A percentile compares a stretch with the other conserved stretches of the same genome.
These are phyloP conservation scores for Mrakia frigida DNA, from an alignment of 768 basidiomycete species.

Conservation along the genomic window DNA sequence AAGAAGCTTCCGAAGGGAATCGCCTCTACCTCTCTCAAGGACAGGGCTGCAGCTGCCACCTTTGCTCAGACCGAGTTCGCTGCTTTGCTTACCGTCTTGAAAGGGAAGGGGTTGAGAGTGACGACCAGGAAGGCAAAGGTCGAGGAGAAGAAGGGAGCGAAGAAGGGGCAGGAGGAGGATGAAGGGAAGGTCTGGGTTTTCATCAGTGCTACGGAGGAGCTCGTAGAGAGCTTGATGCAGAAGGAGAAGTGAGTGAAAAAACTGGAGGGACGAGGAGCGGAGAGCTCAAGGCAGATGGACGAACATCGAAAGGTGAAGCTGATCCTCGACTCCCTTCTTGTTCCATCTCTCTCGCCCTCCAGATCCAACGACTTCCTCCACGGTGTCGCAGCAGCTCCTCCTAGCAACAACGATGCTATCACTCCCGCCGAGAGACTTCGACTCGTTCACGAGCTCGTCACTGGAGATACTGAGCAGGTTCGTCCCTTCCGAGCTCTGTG, in stretches of 20 bases:
- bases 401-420: slow-evolving; percentile 48
- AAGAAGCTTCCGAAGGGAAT: neutral
- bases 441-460: slow-evolving; percentile 66
- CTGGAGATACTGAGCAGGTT: slow-evolving; percentile 40
- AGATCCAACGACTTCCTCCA: slow-evolving; percentile 43
- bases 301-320: neutral
- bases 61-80: slow-evolving; percentile 17
- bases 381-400: slow-evolving; percentile 46
- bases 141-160: neutral
- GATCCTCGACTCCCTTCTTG: neutral
- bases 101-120: slow-evolving; percentile 16
- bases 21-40: neutral
- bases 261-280: neutral
- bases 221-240: slow-evolving; percentile 15
- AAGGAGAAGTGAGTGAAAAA: slow-evolving; percentile 21
- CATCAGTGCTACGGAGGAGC: slow-evolving; percentile 18
- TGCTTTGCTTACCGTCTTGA: neutral
- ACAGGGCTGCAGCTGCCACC: neutral
- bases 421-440: slow-evolving; percentile 73
- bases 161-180: neutral
- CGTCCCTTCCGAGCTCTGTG: neutral
- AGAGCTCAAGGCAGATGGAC: neutral
- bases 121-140: slow-evolving; percentile 20
- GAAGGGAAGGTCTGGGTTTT: slow-evolving; percentile 25
- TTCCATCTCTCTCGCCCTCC: neutral